Conservation (phyloP, 2,329 filamentous ascomycete species). For the Aspergillus felis region DNA sequence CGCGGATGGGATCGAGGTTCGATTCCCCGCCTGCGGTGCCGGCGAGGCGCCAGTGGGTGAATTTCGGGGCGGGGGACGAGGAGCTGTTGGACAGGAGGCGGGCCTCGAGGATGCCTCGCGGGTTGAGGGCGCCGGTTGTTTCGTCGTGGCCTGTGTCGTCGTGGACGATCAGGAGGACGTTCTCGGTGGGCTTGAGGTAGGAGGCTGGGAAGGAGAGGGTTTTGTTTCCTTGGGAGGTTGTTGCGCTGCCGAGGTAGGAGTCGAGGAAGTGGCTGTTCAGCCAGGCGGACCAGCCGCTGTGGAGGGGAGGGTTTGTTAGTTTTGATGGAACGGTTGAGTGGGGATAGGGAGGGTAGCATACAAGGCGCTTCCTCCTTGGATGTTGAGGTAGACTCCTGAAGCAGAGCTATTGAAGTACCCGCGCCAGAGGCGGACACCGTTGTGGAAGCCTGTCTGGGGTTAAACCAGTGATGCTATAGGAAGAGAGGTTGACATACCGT, state of each 20-base stretch:
- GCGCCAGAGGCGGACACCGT: slow-evolving; percentile 44
- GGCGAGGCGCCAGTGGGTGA: slow-evolving; percentile 56
- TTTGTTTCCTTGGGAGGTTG: slow-evolving; percentile 19
- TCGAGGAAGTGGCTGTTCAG: slow-evolving; percentile 56
- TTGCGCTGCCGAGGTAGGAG: slow-evolving; percentile 47
- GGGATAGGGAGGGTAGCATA: slow-evolving; percentile 10
- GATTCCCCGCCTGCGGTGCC: slow-evolving; percentile 53
- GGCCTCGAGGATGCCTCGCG: slow-evolving; percentile 42
- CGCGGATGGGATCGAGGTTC: slow-evolving; percentile 54
- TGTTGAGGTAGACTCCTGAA: slow-evolving; percentile 43
- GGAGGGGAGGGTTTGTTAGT: neutral
- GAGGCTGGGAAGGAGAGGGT: slow-evolving; percentile 50
- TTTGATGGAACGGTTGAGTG: neutral
- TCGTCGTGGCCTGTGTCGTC: slow-evolving; percentile 46
- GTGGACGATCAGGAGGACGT: slow-evolving; percentile 58
- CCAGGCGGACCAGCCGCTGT: slow-evolving; percentile 54
- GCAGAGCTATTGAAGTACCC: slow-evolving; percentile 39
- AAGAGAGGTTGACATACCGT: slow-evolving; percentile 20
- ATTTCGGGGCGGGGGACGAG: slow-evolving; percentile 38
- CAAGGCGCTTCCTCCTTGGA: slow-evolving; percentile 53
- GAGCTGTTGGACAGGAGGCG: slow-evolving; percentile 38
- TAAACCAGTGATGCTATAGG: neutral
- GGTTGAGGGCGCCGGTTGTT: slow-evolving; percentile 27
- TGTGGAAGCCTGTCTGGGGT: slow-evolving; percentile 34
- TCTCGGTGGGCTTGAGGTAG: slow-evolving; percentile 44